A percentile compares a stretch with the other conserved stretches of the same genome.
Evolutionary conservation across 2,329 filamentous ascomycete species (phyloP).

Genomic region (Fusarium pseudonygamai): DNA sequence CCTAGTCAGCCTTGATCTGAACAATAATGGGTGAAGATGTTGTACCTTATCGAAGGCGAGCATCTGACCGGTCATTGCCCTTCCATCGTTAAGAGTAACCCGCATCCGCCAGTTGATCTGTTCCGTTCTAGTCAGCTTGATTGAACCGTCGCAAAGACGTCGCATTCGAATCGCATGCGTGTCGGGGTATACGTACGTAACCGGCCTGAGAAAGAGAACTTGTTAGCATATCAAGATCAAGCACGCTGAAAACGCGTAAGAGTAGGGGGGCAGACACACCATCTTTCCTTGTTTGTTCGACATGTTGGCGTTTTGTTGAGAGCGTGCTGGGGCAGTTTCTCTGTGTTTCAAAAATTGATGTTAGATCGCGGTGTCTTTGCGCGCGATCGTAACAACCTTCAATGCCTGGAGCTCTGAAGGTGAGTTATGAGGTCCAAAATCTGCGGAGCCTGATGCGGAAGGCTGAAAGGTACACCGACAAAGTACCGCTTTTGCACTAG

Average conservation of each 20-base stretch:
- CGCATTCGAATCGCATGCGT: conserved; percentile 6
- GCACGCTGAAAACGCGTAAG: conserved; percentile 42
- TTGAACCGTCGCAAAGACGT: neutral
- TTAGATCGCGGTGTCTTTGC: conserved; percentile 51
- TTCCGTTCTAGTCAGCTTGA: conserved; percentile 18
- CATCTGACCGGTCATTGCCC: conserved; percentile 98
- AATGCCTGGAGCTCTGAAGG: conserved; percentile 57
- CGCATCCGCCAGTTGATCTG: conserved; percentile 99
- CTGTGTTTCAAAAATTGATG: conserved; percentile 56
- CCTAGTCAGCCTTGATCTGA: conserved; percentile 14
- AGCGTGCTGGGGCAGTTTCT: conserved; percentile 47
- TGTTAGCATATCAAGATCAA: conserved; percentile 68
- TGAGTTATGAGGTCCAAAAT: conserved; percentile 54
- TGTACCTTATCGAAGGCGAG: conserved; percentile 95
- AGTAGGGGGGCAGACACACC: conserved; percentile 68
- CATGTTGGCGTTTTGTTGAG: conserved; percentile 47
- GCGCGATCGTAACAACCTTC: conserved; percentile 51
- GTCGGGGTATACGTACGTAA: conserved; percentile 66
- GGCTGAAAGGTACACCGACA: conserved; percentile 49
- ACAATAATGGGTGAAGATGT: neutral
- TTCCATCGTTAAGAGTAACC: conserved; percentile 91
- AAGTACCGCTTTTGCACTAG: conserved; percentile 47
- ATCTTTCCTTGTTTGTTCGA: conserved; percentile 96
- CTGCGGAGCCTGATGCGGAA: conserved; percentile 57
- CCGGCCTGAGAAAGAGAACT: conserved; percentile 67